A percentile compares a stretch with the other conserved stretches of the same genome.
Evolutionary conservation across 441 rosid genomes (phyloP).

Genomic region (Mallotus repandus): DNA sequence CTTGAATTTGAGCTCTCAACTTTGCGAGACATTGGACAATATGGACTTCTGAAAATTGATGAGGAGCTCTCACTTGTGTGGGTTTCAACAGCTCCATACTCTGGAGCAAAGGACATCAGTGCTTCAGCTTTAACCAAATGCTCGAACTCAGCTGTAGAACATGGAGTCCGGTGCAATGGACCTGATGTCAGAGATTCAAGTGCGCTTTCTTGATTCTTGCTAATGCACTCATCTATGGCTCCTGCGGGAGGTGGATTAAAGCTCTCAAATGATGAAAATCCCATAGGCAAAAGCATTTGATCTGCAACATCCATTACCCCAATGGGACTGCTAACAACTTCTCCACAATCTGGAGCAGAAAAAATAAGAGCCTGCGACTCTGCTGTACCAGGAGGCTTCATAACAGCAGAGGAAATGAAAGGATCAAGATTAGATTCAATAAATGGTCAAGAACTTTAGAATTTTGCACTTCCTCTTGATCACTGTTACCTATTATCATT

Average conservation of each 20-base stretch:
- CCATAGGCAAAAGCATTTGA: constrained; percentile 80
- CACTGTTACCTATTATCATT: neutral
- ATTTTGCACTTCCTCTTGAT: neutral
- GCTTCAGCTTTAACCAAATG: constrained; percentile 98
- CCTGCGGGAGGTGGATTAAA: constrained; percentile 63
- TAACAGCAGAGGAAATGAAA: constrained; percentile 24
- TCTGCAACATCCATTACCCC: constrained; percentile 84
- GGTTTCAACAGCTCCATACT: constrained; percentile 97
- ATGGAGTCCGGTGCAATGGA: constrained; percentile 49
- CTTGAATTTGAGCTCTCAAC: constrained; percentile 76
- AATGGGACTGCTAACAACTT: constrained; percentile 83
- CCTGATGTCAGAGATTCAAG: constrained; percentile 48
- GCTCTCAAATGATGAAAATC: constrained; percentile 83
- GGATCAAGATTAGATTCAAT: constrained; percentile 28
- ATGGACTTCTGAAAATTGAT: constrained; percentile 78
- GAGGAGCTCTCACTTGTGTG: constrained; percentile 62
- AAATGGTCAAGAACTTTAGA: constrained; percentile 26
- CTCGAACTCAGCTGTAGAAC: constrained; percentile 77
- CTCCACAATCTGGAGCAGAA: constrained; percentile 83
- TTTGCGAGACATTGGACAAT: constrained; percentile 75
- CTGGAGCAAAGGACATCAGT: constrained; percentile 93
- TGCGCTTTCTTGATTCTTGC: constrained; percentile 71
- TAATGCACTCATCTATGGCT: constrained; percentile 61
- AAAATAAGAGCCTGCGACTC: constrained; percentile 89
- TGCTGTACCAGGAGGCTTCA: constrained; percentile 99